Base-by-base conservation (phyloP, 148 eudicot genomes). In the Vaccinium macrocarpon region DNA sequence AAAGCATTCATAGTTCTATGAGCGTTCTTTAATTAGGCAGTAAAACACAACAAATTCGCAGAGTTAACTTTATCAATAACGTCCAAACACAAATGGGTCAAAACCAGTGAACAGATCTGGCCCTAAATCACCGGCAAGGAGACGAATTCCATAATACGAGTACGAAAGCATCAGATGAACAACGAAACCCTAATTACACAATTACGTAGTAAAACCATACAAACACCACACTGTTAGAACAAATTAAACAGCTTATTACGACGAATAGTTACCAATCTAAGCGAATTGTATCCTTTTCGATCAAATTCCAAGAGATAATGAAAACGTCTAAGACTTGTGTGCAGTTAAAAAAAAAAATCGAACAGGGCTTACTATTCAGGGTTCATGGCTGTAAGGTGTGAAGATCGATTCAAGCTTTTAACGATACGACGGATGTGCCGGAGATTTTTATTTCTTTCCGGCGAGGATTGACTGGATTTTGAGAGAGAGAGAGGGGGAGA, bases 281-380 rank as follows among this genome's bases (percentile, higher is more conserved):
- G 25, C 82, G n/a, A 81, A 81, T 61, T 59, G 11, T 21, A 42
- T 42, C 6, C 8, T 23, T 6, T 9, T n/a, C 8, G 19, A 79
- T 71, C 55, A 5, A 79, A 42, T 32, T 6, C 51, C 13, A 59
- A 38, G 32, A 72, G 14, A 62, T 13, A 19, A 21, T 2, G 25
- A 16, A 15, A 73, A 56, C 10, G n/a, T 50, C 4, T 27, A 53
- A 21, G 8, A 18, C 29, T 1, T 15, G 48, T 1, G 13, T 25
- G 18, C 2, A 7, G 27, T 35, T 12, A 15, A 16, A 38, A 15
- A 0, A 48, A 2, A 75, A 10, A 8, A 23, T 16, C 2, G 21
- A 21, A 2, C 18, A 5, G 6, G 16, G 5, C 89, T 87, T 76
- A 89, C 91, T 87, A 89, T 82, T 89, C 89, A 48, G 86, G 85